Evolutionary conservation across 306 rosid species (phyloP), one percentile per base, ranked within the genome.

Genomic region (Cucumis hystrix): DNA sequence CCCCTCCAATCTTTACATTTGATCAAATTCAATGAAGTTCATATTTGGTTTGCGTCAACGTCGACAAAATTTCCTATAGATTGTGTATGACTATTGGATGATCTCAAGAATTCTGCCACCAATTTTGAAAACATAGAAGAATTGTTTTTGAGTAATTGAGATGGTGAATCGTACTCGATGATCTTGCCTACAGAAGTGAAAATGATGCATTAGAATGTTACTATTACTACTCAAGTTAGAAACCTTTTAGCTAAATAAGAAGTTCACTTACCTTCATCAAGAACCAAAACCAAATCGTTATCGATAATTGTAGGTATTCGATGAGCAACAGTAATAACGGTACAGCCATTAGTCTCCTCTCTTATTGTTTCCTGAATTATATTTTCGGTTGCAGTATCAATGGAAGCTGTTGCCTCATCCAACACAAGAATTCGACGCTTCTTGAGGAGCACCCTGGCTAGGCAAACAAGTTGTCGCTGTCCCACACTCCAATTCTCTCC

Each of bases 401-500:
- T 89, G 60, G 98, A 94, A 45, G 98, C 97, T 10, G 98, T 94
- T 30, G 98, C 98, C 82, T 94, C 98, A 61, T 94, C 98, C 61
- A 94, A 86, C 39, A 92, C 97, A 56, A 94, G 84, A 73, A 92
- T 85, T 80, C 80, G 85, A 73, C 95, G 85, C 77, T 85, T 94
- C 87, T 90, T 92, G 51, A 94, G 78, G 40, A 92, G 91, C 80
- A 94, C 81, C 74, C 97, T 84, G 16, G 93, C 97, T n/a, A 94
- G 88, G 79, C 98, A 92, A 78, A 94, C 96, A 60, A 92, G 96
- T 74, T 94, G 98, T 83, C 98, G 87, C 73, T 92, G 98, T 76
- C 97, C 98, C 63, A 90, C 97, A 57, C 98, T 94, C 98, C 97
- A 94, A 81, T 92, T 94, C 78, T 87, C 97, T 77, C 98, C 97